Percentiles rank a stretch among this genome's conserved stretches.
Evolutionary conservation across 345 rosid species (phyloP).

Genomic region (Carallia brachiata): DNA sequence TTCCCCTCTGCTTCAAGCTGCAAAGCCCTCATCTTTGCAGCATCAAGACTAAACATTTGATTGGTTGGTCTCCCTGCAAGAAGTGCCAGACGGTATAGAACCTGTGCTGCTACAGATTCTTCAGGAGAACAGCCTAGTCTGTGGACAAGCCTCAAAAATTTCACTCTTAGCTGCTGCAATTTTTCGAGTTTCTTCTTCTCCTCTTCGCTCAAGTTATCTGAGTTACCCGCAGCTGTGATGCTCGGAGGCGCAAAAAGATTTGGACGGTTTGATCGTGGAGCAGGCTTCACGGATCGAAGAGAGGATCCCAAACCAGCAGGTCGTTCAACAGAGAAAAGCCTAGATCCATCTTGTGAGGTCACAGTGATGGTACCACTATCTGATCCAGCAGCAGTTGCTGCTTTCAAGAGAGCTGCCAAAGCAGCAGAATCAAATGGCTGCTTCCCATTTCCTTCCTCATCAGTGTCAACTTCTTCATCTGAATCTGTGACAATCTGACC

Average conservation of each 20-base stretch:
- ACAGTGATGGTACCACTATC: conserved; percentile 60
- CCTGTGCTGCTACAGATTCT: conserved; percentile 76
- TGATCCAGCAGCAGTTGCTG: conserved; percentile 68
- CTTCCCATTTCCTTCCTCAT: conserved; percentile 76
- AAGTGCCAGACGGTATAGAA: conserved; percentile 68
- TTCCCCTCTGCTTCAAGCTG: conserved; percentile 66
- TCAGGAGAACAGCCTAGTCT: conserved; percentile 75
- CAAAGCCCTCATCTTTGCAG: conserved; percentile 67
- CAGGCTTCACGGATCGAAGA: conserved; percentile 63
- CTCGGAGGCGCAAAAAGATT: conserved; percentile 50
- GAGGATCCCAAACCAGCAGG: conserved; percentile 95
- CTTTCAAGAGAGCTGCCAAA: conserved; percentile 88
- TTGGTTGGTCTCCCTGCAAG: conserved; percentile 74
- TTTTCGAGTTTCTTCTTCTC: conserved; percentile 78
- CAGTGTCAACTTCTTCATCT: conserved; percentile 85
- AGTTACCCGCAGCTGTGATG: conserved; percentile 40
- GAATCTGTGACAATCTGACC: conserved; percentile 86
- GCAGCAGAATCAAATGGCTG: conserved; percentile 88
- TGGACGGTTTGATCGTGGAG: conserved; percentile 50
- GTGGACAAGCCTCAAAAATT: conserved; percentile 82
- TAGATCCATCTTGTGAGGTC: conserved; percentile 81
- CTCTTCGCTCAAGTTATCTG: conserved; percentile 73
- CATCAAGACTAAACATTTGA: conserved; percentile 70
- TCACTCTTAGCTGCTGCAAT: conserved; percentile 69
- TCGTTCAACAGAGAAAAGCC: conserved; percentile 85